These are phyloP conservation scores for Agrocybe pediades DNA, from an alignment of 768 basidiomycete genomes.

Conservation along the genomic window DNA sequence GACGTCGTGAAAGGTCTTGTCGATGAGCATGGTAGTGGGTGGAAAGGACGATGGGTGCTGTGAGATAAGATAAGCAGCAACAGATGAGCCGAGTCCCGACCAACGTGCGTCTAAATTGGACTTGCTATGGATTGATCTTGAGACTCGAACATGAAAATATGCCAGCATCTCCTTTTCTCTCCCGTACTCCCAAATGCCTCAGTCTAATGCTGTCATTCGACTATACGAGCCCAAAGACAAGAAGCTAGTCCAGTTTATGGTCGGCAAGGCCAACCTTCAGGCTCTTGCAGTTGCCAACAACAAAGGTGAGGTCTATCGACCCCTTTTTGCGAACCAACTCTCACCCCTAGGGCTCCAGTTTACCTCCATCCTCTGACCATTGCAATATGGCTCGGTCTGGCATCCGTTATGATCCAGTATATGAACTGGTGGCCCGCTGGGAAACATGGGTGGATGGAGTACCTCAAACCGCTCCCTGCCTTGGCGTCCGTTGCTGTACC, in stretches of 20 bases:
- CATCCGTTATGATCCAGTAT: constrained; percentile 56
- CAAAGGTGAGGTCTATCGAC: constrained; percentile 40
- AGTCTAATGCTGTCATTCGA: constrained; percentile 53
- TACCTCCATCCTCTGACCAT: constrained; percentile 62
- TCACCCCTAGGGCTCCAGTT: constrained; percentile 33
- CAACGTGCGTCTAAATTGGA: constrained; percentile 14
- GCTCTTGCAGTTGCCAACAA: constrained; percentile 68
- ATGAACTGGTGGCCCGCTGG: constrained; percentile 71
- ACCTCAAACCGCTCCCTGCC: constrained; percentile 63
- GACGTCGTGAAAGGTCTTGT: constrained; percentile 76
- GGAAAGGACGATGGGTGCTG: constrained; percentile 3
- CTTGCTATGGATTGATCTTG: neutral
- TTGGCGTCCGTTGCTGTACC: constrained; percentile 66
- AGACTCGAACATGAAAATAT: neutral
- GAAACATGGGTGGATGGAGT: constrained; percentile 45
- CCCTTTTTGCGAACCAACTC: neutral
- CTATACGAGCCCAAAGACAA: constrained; percentile 50
- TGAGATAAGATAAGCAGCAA: constrained; percentile 11
- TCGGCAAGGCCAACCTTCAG: constrained; percentile 70
- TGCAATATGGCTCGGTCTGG: constrained; percentile 60
- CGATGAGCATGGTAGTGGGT: constrained; percentile 69
- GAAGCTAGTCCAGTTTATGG: constrained; percentile 60
- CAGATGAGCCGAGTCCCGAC: constrained; percentile 1
- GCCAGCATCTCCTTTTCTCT: constrained; percentile 7
- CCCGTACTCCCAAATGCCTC: constrained; percentile 31